A percentile compares a stretch with the other conserved stretches of the same genome.
Evolutionary conservation across 2,329 filamentous ascomycete genomes (phyloP).

Genomic region (Colletotrichum paranaense): DNA sequence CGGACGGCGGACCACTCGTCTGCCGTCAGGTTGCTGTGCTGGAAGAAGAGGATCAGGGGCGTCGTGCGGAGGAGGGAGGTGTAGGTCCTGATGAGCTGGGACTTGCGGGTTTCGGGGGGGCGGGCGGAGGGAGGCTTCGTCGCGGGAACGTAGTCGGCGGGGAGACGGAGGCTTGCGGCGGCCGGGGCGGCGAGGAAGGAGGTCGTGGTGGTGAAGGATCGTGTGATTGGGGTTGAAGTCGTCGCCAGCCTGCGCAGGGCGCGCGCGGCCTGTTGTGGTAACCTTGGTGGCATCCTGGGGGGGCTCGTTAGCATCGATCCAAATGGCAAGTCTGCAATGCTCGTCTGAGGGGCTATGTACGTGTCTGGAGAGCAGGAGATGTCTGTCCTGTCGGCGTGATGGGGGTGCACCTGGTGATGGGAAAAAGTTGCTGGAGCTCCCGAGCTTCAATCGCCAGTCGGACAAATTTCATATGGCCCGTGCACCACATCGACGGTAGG

Average conservation of each 20-base stretch:
- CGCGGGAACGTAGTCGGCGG: conserved; percentile 66
- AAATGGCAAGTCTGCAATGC: too few species aligned
- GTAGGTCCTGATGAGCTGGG: conserved; percentile 87
- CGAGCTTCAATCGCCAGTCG: conserved; percentile 27
- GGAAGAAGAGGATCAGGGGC: conserved; percentile 86
- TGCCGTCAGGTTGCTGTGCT: conserved; percentile 76
- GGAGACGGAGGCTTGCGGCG: conserved; percentile 48
- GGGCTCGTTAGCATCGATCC: not conserved
- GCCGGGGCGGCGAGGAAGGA: conserved; percentile 39
- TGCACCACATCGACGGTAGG: not conserved
- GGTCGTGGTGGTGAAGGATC: conserved; percentile 27
- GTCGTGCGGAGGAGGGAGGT: conserved; percentile 88
- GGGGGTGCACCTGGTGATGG: conserved; percentile 14
- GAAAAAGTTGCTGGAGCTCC: conserved; percentile 33
- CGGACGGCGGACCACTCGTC: conserved; percentile 66
- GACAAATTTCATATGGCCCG: conserved; percentile 36
- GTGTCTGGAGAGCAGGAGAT: conserved; percentile 20
- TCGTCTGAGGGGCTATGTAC: not conserved
- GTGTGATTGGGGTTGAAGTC: conserved; percentile 25
- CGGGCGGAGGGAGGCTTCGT: conserved; percentile 91
- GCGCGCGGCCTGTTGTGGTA: conserved; percentile 33
- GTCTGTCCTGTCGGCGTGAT: conserved; percentile 18
- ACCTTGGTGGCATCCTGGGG: conserved; percentile 33
- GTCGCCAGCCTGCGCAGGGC: conserved; percentile 34
- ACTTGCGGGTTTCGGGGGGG: conserved; percentile 87